phyloP scores from a whole-genome alignment of 2,329 filamentous ascomycete species.

The Apiospora aurea region DNA sequence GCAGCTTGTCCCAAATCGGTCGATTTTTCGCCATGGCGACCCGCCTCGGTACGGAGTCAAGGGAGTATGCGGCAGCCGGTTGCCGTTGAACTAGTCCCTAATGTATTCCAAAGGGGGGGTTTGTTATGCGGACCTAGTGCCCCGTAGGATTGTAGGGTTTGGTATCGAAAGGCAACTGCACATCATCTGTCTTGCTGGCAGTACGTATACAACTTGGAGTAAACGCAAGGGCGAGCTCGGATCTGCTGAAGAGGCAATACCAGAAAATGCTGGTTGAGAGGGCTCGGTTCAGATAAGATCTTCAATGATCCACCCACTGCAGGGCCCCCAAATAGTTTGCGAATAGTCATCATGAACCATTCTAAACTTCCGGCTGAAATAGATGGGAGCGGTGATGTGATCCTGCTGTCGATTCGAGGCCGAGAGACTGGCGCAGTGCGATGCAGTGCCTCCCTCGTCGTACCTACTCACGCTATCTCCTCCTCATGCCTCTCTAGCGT shows the following conservation, averaged over 20 bases:
- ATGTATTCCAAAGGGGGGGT: background rate
- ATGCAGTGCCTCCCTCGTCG: background rate
- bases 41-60: background rate
- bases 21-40: slow-evolving; percentile 3
- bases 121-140: background rate
- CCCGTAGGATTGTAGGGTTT: background rate
- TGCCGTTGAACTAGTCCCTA: background rate
- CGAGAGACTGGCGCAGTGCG: background rate
- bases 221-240: background rate
- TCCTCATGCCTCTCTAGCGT: background rate
- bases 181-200: background rate
- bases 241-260: background rate
- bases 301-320: background rate
- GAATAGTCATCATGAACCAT: background rate
- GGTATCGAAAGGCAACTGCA: background rate
- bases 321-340: slow-evolving; percentile 11
- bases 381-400: background rate
- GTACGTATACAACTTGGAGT: background rate
- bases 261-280: background rate
- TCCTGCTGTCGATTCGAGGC: background rate
- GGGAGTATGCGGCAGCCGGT: background rate
- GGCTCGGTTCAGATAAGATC: slow-evolving; percentile 7
- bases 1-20: background rate
- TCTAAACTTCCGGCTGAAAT: background rate
- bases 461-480: background rate